Percentiles rank a stretch among this genome's conserved stretches.
phyloP scores from a whole-genome alignment of 2,329 filamentous ascomycete genomes.

The Ceratocystis albifundus region DNA sequence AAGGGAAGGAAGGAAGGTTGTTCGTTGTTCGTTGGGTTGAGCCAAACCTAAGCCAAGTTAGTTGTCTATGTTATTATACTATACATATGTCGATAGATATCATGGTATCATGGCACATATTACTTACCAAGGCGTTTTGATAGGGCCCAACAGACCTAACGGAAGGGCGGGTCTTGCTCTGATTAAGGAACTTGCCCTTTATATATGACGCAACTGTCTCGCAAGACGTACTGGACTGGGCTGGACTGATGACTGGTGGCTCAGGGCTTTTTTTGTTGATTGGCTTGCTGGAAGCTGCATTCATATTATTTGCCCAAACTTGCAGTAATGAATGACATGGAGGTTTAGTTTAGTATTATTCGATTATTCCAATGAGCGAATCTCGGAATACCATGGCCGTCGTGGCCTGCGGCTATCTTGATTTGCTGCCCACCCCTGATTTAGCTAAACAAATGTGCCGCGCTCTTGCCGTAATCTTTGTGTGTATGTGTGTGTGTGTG shows the following conservation, averaged over 20 bases:
- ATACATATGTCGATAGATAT: background rate
- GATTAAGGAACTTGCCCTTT: background rate
- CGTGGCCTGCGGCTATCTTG: background rate
- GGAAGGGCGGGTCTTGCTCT: too few relatives aligned
- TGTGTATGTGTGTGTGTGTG: too few relatives aligned
- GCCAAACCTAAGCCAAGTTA: background rate
- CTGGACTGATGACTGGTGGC: background rate
- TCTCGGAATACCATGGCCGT: background rate
- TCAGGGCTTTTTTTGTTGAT: background rate
- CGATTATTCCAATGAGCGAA: background rate
- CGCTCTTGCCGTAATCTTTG: too few relatives aligned
- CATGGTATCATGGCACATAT: background rate
- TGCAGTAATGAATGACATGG: background rate
- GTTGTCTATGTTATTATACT: too few relatives aligned
- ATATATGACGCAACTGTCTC: background rate
- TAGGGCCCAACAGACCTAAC: background rate
- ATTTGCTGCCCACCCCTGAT: background rate
- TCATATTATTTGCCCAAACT: background rate
- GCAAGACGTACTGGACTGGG: background rate
- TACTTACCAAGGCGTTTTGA: constrained; percentile 4
- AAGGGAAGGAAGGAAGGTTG: background rate
- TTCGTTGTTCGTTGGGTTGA: background rate
- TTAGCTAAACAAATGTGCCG: too few relatives aligned
- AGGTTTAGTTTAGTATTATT: background rate
- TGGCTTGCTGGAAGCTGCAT: background rate